A percentile compares a stretch with the other conserved stretches of the same genome.
Conservation (phyloP, 1,139 yeast species). For the Pichia sp. region DNA sequence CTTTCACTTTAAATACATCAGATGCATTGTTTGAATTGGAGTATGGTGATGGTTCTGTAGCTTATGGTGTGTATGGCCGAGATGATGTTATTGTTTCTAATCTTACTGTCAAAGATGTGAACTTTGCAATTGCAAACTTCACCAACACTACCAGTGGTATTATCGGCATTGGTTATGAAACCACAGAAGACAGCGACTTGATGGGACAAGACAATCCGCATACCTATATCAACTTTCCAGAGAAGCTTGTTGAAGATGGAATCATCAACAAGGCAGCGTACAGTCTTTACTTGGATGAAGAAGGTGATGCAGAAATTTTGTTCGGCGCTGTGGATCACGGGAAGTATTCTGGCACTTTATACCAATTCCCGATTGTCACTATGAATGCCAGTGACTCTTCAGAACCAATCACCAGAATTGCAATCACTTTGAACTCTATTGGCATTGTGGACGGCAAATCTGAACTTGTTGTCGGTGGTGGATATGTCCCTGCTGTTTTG, state of each 20-base stretch:
- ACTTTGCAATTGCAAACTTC: conserved; percentile 51
- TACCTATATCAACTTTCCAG: conserved; percentile 51
- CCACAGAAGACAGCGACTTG: conserved; percentile 43
- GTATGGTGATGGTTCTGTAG: conserved; percentile 59
- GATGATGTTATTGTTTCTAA: conserved; percentile 46
- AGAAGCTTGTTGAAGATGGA: conserved; percentile 48
- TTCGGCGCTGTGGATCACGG: conserved; percentile 53
- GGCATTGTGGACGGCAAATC: conserved; percentile 4
- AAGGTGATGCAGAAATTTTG: conserved; percentile 42
- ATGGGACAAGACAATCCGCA: conserved; percentile 17
- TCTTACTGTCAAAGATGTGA: conserved; percentile 39
- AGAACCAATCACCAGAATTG: conserved; percentile 33
- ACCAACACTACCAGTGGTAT: conserved; percentile 51
- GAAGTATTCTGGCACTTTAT: conserved; percentile 29
- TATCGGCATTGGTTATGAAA: conserved; percentile 54
- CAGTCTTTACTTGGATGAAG: conserved; percentile 43
- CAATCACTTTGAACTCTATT: conserved; percentile 38
- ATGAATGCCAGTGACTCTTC: conserved; percentile 27
- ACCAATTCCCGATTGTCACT: conserved; percentile 45
- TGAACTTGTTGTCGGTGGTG: conserved; percentile 35
- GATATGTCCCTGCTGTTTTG: conserved; percentile 42
- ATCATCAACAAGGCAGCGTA: conserved; percentile 47
- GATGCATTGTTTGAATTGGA: conserved; percentile 44
- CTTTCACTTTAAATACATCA: conserved; percentile 41
- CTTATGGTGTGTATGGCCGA: conserved; percentile 58